These are phyloP conservation scores for Trichoderma polysporum DNA, from an alignment of 2,329 filamentous ascomycete genomes.

Conservation along the genomic window DNA sequence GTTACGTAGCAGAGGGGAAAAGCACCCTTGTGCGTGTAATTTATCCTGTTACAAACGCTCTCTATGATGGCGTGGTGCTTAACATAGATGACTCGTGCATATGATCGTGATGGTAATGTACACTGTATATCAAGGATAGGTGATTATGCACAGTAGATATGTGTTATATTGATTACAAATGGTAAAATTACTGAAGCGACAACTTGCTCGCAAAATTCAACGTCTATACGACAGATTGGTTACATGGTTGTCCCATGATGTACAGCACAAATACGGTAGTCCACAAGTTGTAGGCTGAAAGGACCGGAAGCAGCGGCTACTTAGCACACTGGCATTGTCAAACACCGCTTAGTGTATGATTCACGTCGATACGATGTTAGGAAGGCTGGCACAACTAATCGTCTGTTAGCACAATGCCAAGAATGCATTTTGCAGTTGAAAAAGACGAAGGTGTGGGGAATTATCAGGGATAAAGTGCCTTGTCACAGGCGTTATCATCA, in stretches of 20 bases:
- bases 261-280: background rate
- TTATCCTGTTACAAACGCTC: conserved; percentile 25
- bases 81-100: background rate
- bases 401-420: conserved; percentile 10
- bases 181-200: background rate
- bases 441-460: background rate
- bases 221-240: no score
- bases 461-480: conserved; percentile 36
- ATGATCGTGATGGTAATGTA: background rate
- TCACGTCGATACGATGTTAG: background rate
- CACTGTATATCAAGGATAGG: background rate
- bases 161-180: background rate
- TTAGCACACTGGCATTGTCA: background rate
- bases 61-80: conserved; percentile 23
- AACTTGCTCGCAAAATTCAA: no score
- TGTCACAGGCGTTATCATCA: conserved; percentile 49
- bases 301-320: background rate
- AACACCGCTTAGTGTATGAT: background rate
- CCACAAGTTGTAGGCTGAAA: background rate
- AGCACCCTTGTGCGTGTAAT: conserved; percentile 26
- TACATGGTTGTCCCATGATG: background rate
- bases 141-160: background rate
- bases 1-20: conserved; percentile 25
- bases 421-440: background rate
- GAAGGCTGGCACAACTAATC: background rate